These are phyloP conservation scores for Aegilops umbellulata DNA, from an alignment of 176 grass and related monocot genomes.

Conservation along the genomic window DNA sequence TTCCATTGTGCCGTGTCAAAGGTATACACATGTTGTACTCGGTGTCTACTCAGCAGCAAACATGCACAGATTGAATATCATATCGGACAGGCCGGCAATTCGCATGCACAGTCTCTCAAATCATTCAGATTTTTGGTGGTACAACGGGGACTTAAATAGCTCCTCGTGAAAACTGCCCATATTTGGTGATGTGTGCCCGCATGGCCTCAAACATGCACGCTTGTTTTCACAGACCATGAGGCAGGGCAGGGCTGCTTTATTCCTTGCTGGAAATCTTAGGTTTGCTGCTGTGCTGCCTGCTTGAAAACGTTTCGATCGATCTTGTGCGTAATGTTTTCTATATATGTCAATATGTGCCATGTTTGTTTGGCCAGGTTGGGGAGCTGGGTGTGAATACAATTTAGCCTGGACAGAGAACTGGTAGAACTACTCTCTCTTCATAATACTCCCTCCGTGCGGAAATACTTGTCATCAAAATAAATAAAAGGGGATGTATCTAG, in stretches of 20 bases:
- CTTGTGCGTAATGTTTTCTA: too few species aligned
- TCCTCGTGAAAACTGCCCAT: background rate
- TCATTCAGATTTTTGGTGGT: background rate
- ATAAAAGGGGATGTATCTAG: too few species aligned
- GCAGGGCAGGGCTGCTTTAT: background rate
- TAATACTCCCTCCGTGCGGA: too few species aligned
- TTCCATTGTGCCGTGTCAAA: background rate
- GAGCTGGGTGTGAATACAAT: background rate
- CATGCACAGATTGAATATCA: too few species aligned
- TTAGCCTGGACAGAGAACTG: background rate
- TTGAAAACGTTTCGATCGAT: too few species aligned
- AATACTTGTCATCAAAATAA: too few species aligned
- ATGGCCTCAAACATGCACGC: background rate
- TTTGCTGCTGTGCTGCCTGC: too few species aligned
- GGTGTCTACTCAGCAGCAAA: too few species aligned
- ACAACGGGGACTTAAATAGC: background rate
- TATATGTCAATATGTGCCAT: background rate
- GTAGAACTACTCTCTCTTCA: background rate
- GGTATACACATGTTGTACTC: background rate
- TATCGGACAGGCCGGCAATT: too few species aligned
- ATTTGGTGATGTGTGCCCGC: background rate
- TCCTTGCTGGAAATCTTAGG: background rate
- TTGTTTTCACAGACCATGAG: conserved; percentile 1
- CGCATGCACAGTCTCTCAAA: background rate
- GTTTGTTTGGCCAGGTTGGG: background rate